These are phyloP conservation scores for Vararia minispora DNA, from an alignment of 768 basidiomycete species.

Conservation along the genomic window DNA sequence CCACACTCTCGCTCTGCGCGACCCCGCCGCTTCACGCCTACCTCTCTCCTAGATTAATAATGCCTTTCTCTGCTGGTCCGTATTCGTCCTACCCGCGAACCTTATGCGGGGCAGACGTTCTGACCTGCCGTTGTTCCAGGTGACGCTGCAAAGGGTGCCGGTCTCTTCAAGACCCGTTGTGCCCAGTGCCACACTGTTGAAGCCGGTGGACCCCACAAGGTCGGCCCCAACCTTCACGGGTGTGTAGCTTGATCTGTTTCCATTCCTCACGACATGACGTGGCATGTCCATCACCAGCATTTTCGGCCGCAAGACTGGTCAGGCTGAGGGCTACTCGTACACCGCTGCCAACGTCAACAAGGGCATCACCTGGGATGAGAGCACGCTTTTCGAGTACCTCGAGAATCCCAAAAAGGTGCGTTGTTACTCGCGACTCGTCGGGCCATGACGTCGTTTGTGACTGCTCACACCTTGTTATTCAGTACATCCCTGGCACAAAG, in stretches of 20 bases:
- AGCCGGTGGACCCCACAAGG: constrained; percentile 70
- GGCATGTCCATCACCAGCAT: constrained; percentile 31
- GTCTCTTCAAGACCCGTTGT: constrained; percentile 93
- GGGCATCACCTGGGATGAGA: constrained; percentile 75
- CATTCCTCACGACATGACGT: constrained; percentile 3
- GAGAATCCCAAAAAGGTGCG: constrained; percentile 95
- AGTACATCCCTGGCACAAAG: constrained; percentile 96
- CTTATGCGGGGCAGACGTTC: neutral
- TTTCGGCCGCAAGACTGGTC: constrained; percentile 81
- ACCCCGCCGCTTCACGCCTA: too few relatives aligned
- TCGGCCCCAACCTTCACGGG: constrained; percentile 95
- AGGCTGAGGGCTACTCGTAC: constrained; percentile 80
- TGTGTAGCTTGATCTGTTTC: constrained; percentile 24
- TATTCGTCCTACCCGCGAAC: neutral
- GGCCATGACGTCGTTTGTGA: neutral
- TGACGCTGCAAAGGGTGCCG: constrained; percentile 84
- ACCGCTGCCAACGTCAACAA: constrained; percentile 95
- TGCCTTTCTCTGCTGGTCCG: constrained; percentile 36
- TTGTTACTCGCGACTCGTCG: constrained; percentile 6
- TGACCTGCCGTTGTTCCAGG: constrained; percentile 29
- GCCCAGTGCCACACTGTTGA: constrained; percentile 89
- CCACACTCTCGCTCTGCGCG: constrained; percentile 1
- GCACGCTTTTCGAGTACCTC: constrained; percentile 91
- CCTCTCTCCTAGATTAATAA: constrained; percentile 15
- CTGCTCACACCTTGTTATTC: neutral